Evolutionary conservation across 345 rosid species (phyloP).

Genomic region (Dipteronia dyeriana): DNA sequence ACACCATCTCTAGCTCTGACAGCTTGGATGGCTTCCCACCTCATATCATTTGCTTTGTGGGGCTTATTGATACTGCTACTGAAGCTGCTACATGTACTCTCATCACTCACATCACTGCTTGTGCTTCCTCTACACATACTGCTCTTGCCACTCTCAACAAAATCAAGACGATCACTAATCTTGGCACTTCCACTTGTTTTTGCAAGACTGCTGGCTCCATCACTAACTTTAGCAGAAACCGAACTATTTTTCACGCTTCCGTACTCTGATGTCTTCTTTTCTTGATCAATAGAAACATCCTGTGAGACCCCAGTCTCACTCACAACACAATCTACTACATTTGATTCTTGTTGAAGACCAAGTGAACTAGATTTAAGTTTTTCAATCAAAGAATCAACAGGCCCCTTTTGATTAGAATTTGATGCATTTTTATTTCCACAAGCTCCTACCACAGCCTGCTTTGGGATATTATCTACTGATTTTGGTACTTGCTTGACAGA

Average conservation of each 20-base stretch:
- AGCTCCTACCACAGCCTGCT: constrained; percentile 33
- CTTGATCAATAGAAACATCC: constrained; percentile 53
- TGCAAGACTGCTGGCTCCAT: constrained; percentile 66
- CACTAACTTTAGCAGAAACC: constrained; percentile 76
- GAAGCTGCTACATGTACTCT: constrained; percentile 91
- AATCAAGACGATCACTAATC: constrained; percentile 74
- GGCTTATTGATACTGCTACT: constrained; percentile 84
- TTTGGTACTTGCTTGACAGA: constrained; percentile 33
- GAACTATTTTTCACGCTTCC: constrained; percentile 78
- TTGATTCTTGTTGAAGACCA: constrained; percentile 40
- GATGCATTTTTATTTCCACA: constrained; percentile 44
- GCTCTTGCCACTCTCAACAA: constrained; percentile 84
- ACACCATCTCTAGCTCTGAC: constrained; percentile 67
- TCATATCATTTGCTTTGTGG: constrained; percentile 81
- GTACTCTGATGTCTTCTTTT: constrained; percentile 60
- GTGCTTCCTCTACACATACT: constrained; percentile 92
- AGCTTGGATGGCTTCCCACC: constrained; percentile 95
- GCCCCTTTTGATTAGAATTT: constrained; percentile 43
- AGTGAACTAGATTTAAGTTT: constrained; percentile 45
- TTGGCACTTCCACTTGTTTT: constrained; percentile 80
- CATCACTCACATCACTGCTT: constrained; percentile 87
- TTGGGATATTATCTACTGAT: constrained; percentile 33
- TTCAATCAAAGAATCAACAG: constrained; percentile 34
- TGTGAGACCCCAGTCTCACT: constrained; percentile 49
- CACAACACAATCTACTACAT: constrained; percentile 39